Conservation (phyloP, 192 early-diverging fungal species). For the Glomus cerebriforme region DNA sequence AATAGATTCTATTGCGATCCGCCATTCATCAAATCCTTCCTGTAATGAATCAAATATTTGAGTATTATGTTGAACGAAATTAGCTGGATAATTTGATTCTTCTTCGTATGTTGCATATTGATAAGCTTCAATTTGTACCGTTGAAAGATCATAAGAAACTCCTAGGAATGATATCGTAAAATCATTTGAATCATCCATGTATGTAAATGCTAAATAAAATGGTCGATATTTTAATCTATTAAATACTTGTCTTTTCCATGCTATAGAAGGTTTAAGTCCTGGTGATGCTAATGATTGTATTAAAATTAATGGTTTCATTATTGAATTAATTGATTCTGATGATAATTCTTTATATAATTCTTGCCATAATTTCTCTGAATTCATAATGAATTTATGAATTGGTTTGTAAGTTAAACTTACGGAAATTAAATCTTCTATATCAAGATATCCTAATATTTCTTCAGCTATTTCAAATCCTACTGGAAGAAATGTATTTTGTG, state of each 20-base stretch:
- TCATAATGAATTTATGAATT: constrained; percentile 9
- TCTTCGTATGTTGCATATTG: background rate
- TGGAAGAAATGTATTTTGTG: constrained; percentile 28
- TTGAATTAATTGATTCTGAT: background rate
- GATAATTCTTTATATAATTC: background rate
- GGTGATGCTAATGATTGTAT: constrained; percentile 1
- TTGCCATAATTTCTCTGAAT: constrained; percentile 1
- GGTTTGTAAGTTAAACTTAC: constrained; percentile 27
- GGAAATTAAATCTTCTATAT: constrained; percentile 24
- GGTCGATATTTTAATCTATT: constrained; percentile 13
- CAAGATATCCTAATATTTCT: constrained; percentile 21
- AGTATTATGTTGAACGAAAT: constrained; percentile 7
- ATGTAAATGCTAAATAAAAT: constrained; percentile 12
- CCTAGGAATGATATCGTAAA: constrained; percentile 20
- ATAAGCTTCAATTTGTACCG: background rate
- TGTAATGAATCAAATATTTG: constrained; percentile 30
- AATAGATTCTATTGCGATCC: constrained; percentile 14
- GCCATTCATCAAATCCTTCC: constrained; percentile 23
- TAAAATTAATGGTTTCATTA: constrained; percentile 17
- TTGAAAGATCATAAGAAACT: constrained; percentile 13
- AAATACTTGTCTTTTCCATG: constrained; percentile 29
- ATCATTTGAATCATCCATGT: constrained; percentile 19
- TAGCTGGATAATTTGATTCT: background rate
- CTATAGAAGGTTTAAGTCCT: background rate
- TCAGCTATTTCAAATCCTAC: constrained; percentile 25